Evolutionary conservation across 2,329 filamentous ascomycete species (phyloP), one percentile per base, ranked within the genome.

Genomic region (Huntiella decipiens): DNA sequence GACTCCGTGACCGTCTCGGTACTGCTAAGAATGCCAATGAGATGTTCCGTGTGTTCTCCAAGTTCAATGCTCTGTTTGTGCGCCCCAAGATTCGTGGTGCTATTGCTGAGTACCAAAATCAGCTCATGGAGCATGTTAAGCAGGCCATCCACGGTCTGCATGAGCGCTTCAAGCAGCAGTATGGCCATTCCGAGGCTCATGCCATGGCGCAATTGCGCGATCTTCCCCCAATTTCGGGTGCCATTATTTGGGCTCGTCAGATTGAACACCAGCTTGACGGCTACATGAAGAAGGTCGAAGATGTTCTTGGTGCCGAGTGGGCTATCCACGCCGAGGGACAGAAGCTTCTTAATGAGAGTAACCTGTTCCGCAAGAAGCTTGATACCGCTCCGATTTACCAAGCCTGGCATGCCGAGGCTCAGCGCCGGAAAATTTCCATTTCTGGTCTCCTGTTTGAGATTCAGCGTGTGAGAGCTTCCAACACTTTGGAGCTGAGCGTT

Each of bases 31-130:
- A 86, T 51, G 91, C 91, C 36, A 96, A 93, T 58, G 92, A 98
- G 63, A 99, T 98, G 91, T 99, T 99, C 61, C 82, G 92, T 46
- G 91, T 99, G 51, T 98, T 98, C 61, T 96, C 91, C 45, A 96
- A 96, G 60, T 99, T 99, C 73, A 99, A 99, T 59, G 91, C 91
- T 2, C 77, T 99, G 28, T 93, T 99, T 55, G 88, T 99, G 47
- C 78, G 91, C 50, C 91, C 91, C n/a, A 98, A 98, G 70, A 96
- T 99, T 63, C 80, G 91, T 53, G 87, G 92, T 53, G 92, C 91
- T 46, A 98, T 98, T 56, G 83, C 86, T 38, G 88, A 98, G 63
- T 98, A 98, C 59, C 91, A 99, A 61, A 91, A 88, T 4, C 87
- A 95, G 61, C 77, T 99, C 32, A 94, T 99, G 60, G 87, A 95